phyloP scores from a whole-genome alignment of 108 stramenopile species.

The Skeletonema tropicum region DNA sequence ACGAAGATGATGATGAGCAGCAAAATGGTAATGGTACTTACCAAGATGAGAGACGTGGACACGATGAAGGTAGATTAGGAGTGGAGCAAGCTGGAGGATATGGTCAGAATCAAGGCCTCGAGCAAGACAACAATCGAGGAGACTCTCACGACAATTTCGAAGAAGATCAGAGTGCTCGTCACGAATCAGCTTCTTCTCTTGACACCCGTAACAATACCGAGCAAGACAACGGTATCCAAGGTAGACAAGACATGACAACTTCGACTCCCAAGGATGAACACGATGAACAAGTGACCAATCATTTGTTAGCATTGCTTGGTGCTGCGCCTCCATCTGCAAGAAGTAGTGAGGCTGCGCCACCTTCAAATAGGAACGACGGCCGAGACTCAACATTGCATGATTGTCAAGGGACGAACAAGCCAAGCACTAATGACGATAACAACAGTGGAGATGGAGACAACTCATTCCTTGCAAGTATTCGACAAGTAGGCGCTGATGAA shows the following conservation, averaged over 20 bases:
- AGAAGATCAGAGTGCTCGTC: background rate
- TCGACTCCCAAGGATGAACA: background rate
- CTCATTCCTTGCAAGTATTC: constrained; percentile 9
- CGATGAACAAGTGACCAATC: constrained; percentile 9
- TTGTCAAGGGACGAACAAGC: constrained; percentile 6
- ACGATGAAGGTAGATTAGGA: background rate
- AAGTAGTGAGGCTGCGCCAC: background rate
- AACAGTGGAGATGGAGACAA: background rate
- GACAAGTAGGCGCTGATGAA: background rate
- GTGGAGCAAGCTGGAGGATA: background rate
- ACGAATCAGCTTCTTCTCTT: constrained; percentile 4
- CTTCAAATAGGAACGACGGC: background rate
- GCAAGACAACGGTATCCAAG: background rate
- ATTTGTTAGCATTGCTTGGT: background rate
- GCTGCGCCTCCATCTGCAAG: background rate
- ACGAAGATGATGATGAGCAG: background rate
- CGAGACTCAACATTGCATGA: background rate
- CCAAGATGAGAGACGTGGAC: background rate
- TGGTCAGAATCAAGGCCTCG: background rate
- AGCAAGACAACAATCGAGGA: background rate
- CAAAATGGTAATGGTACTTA: background rate
- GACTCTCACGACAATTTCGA: background rate
- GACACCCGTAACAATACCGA: background rate
- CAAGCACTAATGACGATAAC: constrained; percentile 13
- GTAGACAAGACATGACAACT: constrained; percentile 2